Evolutionary conservation across 345 rosid species (phyloP).

Genomic region (Cardiospermum halicacabum): DNA sequence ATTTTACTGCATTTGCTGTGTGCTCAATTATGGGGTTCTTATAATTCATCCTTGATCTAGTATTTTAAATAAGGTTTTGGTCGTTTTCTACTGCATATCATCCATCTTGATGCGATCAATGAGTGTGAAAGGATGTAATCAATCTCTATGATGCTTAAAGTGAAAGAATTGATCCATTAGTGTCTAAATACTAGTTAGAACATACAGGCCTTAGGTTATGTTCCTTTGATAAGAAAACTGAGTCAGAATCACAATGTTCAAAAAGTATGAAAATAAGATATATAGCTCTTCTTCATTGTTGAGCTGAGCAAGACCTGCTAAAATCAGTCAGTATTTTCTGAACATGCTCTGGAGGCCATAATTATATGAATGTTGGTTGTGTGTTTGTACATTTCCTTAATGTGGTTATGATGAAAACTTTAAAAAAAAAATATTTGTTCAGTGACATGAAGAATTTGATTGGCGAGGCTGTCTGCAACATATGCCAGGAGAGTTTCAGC

Average conservation of each 20-base stretch:
- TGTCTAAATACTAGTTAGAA: too few species aligned
- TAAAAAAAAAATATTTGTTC: slow-evolving; percentile 6
- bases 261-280: too few species aligned
- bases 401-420: neutral
- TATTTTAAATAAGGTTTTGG: too few species aligned
- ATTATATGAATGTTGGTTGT: neutral
- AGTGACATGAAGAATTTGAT: slow-evolving; percentile 90
- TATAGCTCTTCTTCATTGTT: neutral
- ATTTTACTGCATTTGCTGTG: neutral
- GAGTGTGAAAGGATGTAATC: too few species aligned
- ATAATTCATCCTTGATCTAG: too few species aligned
- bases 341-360: neutral
- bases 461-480: slow-evolving; percentile 74
- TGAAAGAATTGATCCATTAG: too few species aligned
- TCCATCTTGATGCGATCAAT: too few species aligned
- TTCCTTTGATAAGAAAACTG: too few species aligned
- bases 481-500: slow-evolving; percentile 88
- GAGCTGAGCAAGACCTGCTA: neutral
- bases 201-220: too few species aligned
- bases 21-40: neutral
- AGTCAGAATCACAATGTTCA: neutral
- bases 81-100: too few species aligned
- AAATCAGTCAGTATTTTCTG: neutral
- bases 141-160: too few species aligned
- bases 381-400: neutral